Base-by-base conservation (phyloP, 2,329 filamentous ascomycete genomes). In the Canariomyces notabilis region DNA sequence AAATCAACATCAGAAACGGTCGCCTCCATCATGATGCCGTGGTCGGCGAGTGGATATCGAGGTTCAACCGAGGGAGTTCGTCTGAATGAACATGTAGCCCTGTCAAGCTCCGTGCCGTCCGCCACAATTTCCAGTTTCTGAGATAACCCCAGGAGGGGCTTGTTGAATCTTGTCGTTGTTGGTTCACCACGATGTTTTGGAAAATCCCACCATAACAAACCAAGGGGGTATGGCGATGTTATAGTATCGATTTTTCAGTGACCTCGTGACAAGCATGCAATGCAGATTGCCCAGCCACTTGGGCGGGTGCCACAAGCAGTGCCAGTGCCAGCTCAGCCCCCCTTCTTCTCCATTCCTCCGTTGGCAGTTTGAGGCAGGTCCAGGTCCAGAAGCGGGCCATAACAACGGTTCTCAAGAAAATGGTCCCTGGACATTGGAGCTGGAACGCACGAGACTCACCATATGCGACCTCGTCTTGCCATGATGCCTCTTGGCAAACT, bases 401-500 rank as follows among this genome's bases (percentile, higher is more conserved):
- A n/a, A n/a, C n/a, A n/a, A n/a, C n/a, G n/a, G n/a, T 26, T 11
- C 12, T 7, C 16, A 2, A 18, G 5, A 19, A 43, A 23, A 39
- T 32, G 26, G 22, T 36, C 19, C 14, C 19, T 26, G 22, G 15
- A 29, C 20, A 15, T 19, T 39, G 20, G 21, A 16, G 14, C 18
- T 2, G 40, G 18, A 35, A 48, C n/a, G n/a, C n/a, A 22, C 32
- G 18, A 39, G 32, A 82, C 85, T 80, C 71, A 86, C 86, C 81
- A 90, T 87, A 70, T 90, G 86, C 51, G 85, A 89, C 68, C 86
- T 84, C 58, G 85, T 86, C 79, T 90, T 90, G 72, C 86, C 86
- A 68, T 90, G 85, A 65, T 88, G 87, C 65, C 83, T 82, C 58
- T 76, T 74, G 59, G 76, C 71, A 56, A 81, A 75, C 55, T 71